A percentile compares a stretch with the other conserved stretches of the same genome.
phyloP scores from a whole-genome alignment of 2,329 filamentous ascomycete genomes.

The Cytospora piceicola region DNA sequence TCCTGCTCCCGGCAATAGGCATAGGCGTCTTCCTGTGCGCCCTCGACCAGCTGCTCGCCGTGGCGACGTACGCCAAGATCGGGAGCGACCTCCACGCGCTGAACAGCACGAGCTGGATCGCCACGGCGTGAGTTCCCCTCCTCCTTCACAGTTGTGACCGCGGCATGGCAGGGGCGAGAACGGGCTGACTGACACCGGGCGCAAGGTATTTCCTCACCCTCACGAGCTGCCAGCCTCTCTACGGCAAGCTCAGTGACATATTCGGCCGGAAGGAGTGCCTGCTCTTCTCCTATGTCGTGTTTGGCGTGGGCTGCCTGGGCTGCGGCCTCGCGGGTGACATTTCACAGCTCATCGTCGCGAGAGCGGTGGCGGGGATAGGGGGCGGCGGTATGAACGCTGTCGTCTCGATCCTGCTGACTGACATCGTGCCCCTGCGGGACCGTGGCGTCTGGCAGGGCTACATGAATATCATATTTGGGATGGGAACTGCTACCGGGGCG shows the following conservation, averaged over 20 bases:
- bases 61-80: constrained; percentile 78
- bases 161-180: too few relatives aligned
- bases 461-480: constrained; percentile 72
- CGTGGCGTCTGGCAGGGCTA: constrained; percentile 74
- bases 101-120: constrained; percentile 77
- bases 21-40: constrained; percentile 66
- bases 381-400: constrained; percentile 74
- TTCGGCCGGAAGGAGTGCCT: constrained; percentile 70
- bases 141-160: background rate
- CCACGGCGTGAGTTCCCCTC: constrained; percentile 38
- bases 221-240: constrained; percentile 75
- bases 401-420: constrained; percentile 70
- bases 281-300: constrained; percentile 57
- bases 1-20: constrained; percentile 45
- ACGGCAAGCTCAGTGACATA: constrained; percentile 52
- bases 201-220: constrained; percentile 72
- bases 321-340: constrained; percentile 57
- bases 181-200: background rate
- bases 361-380: constrained; percentile 61
- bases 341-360: constrained; percentile 40
- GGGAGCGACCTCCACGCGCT: constrained; percentile 75
- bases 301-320: constrained; percentile 50
- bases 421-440: constrained; percentile 70
- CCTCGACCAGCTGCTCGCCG: constrained; percentile 76
- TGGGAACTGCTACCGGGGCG: constrained; percentile 69